Evolutionary conservation across 495 filamentous ascomycete genomes (phyloP).

Genomic region (Daldinia concentrica): DNA sequence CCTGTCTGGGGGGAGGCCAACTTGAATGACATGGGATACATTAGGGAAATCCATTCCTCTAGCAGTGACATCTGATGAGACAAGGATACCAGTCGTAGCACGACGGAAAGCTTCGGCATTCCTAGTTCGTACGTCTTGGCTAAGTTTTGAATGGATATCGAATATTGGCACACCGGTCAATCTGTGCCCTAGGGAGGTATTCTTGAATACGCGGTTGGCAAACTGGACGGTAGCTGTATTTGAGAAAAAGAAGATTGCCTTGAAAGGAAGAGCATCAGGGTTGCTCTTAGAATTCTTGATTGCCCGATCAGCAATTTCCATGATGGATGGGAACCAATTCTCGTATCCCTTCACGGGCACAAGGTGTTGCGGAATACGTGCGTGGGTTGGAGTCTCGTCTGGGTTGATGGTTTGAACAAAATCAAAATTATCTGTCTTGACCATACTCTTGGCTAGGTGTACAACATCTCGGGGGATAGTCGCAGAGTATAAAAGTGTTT

Average conservation of each 20-base stretch:
- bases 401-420: constrained; percentile 83
- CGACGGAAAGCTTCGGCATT: constrained; percentile 76
- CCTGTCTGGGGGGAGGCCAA: constrained; percentile 73
- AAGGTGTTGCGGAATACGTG: constrained; percentile 80
- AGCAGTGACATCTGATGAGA: constrained; percentile 94
- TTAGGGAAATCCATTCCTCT: constrained; percentile 97
- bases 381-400: constrained; percentile 84
- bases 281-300: constrained; percentile 48
- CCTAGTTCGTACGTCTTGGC: constrained; percentile 71
- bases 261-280: constrained; percentile 71
- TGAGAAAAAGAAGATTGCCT: constrained; percentile 90
- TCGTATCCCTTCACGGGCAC: constrained; percentile 72
- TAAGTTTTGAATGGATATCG: constrained; percentile 82
- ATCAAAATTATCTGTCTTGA: constrained; percentile 68
- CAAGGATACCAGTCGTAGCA: constrained; percentile 72
- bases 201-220: constrained; percentile 66
- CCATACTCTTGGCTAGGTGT: constrained; percentile 69
- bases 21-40: constrained; percentile 88
- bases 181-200: constrained; percentile 25
- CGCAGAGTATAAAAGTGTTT: constrained; percentile 94
- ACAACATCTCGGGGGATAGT: constrained; percentile 89
- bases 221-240: constrained; percentile 76
- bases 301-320: constrained; percentile 75
- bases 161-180: constrained; percentile 54
- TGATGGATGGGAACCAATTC: constrained; percentile 77